Evolutionary conservation across 371 early-diverging fungal genomes (phyloP).

Genomic region (Funneliformis caledonium): DNA sequence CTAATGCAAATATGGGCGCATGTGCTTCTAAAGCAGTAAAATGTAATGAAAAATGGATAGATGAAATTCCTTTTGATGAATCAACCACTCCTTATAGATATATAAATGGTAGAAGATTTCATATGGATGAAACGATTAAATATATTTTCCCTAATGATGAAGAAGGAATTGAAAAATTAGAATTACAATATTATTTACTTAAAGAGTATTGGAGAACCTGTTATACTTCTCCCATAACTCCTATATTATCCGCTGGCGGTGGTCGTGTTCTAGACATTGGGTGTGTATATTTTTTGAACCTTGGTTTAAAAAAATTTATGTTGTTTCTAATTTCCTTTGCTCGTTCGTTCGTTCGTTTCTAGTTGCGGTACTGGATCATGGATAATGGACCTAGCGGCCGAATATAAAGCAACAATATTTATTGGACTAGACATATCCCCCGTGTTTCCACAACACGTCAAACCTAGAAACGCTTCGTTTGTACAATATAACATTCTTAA

Average conservation of each 20-base stretch:
- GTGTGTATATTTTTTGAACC: neutral
- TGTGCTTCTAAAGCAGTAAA: too few relatives aligned
- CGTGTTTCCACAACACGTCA: slow-evolving; percentile 58
- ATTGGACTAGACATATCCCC: slow-evolving; percentile 58
- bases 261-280: slow-evolving; percentile 26
- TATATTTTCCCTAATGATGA: slow-evolving; percentile 38
- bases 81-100: neutral
- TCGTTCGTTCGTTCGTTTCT: too few relatives aligned
- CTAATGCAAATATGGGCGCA: too few relatives aligned
- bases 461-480: slow-evolving; percentile 60
- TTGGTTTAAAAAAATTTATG: too few relatives aligned
- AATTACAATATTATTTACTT: slow-evolving; percentile 10
- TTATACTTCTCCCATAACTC: slow-evolving; percentile 4
- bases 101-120: slow-evolving; percentile 25
- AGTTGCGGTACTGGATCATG: slow-evolving; percentile 30
- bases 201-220: slow-evolving; percentile 13
- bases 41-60: too few relatives aligned
- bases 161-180: slow-evolving; percentile 15
- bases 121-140: neutral
- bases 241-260: neutral
- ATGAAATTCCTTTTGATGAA: slow-evolving; percentile 3
- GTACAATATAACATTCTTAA: slow-evolving; percentile 54
- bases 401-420: slow-evolving; percentile 23
- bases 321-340: neutral
- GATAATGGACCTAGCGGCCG: slow-evolving; percentile 5